Base-by-base conservation (phyloP, 768 basidiomycete species). In the Naematelia encephala region DNA sequence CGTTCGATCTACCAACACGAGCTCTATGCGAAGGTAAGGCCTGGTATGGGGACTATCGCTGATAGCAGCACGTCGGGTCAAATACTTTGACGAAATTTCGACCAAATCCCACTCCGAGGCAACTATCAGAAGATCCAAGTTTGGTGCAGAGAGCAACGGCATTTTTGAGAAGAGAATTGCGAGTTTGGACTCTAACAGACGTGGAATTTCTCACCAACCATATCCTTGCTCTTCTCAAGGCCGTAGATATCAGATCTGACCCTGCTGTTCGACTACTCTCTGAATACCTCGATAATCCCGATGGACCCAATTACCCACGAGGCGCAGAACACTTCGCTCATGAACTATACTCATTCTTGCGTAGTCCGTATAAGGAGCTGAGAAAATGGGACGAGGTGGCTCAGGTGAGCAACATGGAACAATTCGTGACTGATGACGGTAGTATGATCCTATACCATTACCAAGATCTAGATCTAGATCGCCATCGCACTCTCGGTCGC, bases 311-410 rank as follows among this genome's bases (percentile, higher is more conserved):
- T 23, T 81, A 85, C 55, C 81, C 83, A 58, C 77, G 80, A 23
- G 88, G 90, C 66, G 88, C 92, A 11, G 92, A 97, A 72, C 92
- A 96, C 76, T 93, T 96, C 78, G 89, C 87, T 5, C 92, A 97
- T 78, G 92, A 97, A 78, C 82, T 96, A 39, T 96, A 94, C 74
- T 84, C 83, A 43, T 97, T 89, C 73, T 81, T 94, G 19, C 83
- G 92, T 51, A 93, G 91, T 8, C 92, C 92, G 1, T 94, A 85
- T 75, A 85, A 85, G 67, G 90, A 92, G 76, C 81, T 96, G 22
- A 83, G 85, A 52, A 81, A 84, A 11, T 97, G 93, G 71, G 92
- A 97, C 73, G 81, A 81, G 13, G 82, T 84, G 4, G 89, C 85
- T 13, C 91, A 96, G 84, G 91, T 89, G 66, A 62, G 74, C 67